phyloP scores from a whole-genome alignment of 164 flowering plant species.

The Piper betle region DNA sequence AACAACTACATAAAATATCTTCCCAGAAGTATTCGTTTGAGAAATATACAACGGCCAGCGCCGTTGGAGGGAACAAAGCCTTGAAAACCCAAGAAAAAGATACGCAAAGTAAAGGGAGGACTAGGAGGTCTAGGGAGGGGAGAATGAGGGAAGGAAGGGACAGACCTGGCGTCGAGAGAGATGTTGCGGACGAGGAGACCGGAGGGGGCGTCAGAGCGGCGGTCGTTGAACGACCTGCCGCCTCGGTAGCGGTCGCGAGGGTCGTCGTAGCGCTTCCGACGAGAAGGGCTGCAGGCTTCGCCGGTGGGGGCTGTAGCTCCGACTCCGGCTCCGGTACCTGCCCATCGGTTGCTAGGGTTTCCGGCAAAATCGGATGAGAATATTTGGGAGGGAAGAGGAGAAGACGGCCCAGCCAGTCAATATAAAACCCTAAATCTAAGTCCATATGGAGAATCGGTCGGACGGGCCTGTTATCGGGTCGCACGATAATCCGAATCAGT shows the following conservation, averaged over 20 bases:
- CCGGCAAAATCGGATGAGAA: conserved; percentile 29
- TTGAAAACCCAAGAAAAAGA: neutral
- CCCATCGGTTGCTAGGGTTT: conserved; percentile 20
- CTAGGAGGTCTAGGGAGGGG: neutral
- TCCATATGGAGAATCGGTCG: too few species aligned
- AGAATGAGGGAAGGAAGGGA: conserved; percentile 6
- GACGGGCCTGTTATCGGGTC: too few species aligned
- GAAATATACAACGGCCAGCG: conserved; percentile 14
- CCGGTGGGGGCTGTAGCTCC: conserved; percentile 51
- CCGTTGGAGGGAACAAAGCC: conserved; percentile 30
- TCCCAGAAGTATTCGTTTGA: too few species aligned
- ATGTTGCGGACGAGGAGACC: conserved; percentile 86
- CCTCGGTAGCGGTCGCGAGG: conserved; percentile 39
- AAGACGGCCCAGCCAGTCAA: too few species aligned
- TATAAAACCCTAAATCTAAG: too few species aligned
- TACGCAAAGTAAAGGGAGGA: neutral
- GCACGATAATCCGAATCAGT: too few species aligned
- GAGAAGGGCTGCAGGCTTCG: conserved; percentile 38
- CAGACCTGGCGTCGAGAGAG: conserved; percentile 70
- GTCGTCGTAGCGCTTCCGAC: conserved; percentile 32
- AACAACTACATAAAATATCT: too few species aligned
- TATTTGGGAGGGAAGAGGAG: neutral
- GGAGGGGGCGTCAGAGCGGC: conserved; percentile 63
- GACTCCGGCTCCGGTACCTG: conserved; percentile 46
- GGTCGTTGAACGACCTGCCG: conserved; percentile 27